These are phyloP conservation scores for Wickerhamiella nectarea DNA, from an alignment of 805 yeast genomes.

Conservation along the genomic window DNA sequence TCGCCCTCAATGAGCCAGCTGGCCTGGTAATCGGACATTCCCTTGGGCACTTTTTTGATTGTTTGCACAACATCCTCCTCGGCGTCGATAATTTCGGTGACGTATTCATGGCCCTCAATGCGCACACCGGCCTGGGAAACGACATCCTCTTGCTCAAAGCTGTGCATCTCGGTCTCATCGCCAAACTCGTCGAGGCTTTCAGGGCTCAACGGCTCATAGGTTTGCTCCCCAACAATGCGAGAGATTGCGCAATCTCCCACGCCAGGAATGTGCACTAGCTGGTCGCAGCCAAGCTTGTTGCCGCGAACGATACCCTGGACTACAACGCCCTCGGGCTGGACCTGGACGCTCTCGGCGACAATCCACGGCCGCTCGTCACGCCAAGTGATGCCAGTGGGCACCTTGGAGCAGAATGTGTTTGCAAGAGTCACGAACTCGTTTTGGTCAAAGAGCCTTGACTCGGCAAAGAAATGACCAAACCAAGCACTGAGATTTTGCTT, in stretches of 20 bases:
- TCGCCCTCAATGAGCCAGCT: constrained; percentile 49
- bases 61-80: constrained; percentile 22
- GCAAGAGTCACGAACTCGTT: constrained; percentile 59
- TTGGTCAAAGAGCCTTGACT: constrained; percentile 57
- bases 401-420: constrained; percentile 68
- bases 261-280: constrained; percentile 76
- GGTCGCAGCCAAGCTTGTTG: constrained; percentile 48
- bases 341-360: constrained; percentile 51
- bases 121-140: constrained; percentile 33
- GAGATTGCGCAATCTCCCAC: constrained; percentile 76
- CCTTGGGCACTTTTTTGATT: constrained; percentile 42
- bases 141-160: constrained; percentile 23
- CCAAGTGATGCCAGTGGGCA: constrained; percentile 80
- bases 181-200: constrained; percentile 23
- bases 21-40: constrained; percentile 65
- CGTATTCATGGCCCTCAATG: constrained; percentile 44
- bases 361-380: constrained; percentile 85
- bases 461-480: constrained; percentile 66
- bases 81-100: constrained; percentile 26
- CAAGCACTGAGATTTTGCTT: constrained; percentile 50
- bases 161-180: constrained; percentile 18
- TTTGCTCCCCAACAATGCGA: constrained; percentile 38
- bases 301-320: constrained; percentile 85
- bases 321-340: constrained; percentile 33
- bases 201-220: constrained; percentile 20